phyloP scores from a whole-genome alignment of 768 basidiomycete genomes.

The Podaxis rugospora region DNA sequence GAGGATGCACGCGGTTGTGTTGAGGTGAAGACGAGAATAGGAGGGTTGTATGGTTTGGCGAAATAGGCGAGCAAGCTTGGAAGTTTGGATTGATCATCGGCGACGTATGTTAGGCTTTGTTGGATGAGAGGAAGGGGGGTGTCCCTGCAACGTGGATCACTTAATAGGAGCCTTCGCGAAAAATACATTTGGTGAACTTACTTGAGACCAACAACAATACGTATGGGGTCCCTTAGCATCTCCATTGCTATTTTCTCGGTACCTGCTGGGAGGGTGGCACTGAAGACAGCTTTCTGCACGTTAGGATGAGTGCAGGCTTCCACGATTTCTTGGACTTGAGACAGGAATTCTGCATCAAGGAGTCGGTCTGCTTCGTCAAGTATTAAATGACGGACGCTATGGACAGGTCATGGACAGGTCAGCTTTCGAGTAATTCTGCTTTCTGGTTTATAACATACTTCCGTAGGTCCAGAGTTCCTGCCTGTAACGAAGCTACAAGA shows the following conservation, averaged over 20 bases:
- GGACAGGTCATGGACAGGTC: constrained; percentile 8
- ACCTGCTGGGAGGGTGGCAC: constrained; percentile 88
- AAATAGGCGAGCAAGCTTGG: constrained; percentile 82
- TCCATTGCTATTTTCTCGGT: constrained; percentile 85
- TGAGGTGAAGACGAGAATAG: constrained; percentile 87
- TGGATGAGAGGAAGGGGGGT: constrained; percentile 88
- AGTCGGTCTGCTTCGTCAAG: constrained; percentile 92
- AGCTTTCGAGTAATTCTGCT: neutral
- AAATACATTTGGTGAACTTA: constrained; percentile 32
- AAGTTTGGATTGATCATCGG: constrained; percentile 91
- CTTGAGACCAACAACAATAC: constrained; percentile 97
- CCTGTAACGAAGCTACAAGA: constrained; percentile 75
- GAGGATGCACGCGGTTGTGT: constrained; percentile 83
- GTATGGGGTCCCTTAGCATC: constrained; percentile 81
- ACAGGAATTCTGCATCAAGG: constrained; percentile 82
- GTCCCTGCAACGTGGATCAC: constrained; percentile 50
- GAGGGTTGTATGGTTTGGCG: constrained; percentile 80
- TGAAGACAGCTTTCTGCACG: constrained; percentile 87
- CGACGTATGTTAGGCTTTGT: constrained; percentile 88
- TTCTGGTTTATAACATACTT: constrained; percentile 49
- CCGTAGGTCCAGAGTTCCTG: constrained; percentile 57
- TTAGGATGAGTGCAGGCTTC: constrained; percentile 64
- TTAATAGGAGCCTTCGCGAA: constrained; percentile 3
- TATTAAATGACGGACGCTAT: constrained; percentile 79
- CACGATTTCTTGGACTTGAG: constrained; percentile 86